phyloP scores from a whole-genome alignment of 164 flowering plant genomes.

The Taxillus chinensis region DNA sequence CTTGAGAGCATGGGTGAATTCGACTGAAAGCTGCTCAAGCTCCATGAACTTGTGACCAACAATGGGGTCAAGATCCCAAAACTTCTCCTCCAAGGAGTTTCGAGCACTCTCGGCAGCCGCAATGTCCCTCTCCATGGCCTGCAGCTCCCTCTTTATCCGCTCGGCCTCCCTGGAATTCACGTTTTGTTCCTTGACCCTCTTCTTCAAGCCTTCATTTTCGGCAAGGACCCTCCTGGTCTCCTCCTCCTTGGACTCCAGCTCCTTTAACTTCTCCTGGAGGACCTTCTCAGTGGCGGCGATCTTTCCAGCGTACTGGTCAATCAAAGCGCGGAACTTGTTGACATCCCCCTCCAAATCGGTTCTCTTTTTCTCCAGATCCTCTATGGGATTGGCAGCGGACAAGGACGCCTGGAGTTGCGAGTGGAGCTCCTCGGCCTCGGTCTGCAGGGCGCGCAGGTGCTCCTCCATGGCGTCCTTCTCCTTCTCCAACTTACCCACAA shows the following conservation, averaged over 20 bases:
- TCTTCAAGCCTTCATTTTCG: conserved; percentile 82
- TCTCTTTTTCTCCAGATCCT: conserved; percentile 53
- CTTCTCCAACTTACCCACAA: conserved; percentile 27
- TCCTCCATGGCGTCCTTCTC: conserved; percentile 27
- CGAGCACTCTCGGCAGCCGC: conserved; percentile 60
- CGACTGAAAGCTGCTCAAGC: conserved; percentile 51
- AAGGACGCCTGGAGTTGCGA: conserved; percentile 29
- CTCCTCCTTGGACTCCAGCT: conserved; percentile 37
- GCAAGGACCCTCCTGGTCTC: conserved; percentile 46
- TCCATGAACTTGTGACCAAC: conserved; percentile 55
- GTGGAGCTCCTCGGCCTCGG: conserved; percentile 29
- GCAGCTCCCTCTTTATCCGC: conserved; percentile 89
- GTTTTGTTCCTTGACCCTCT: conserved; percentile 51
- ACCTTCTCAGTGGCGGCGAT: conserved; percentile 30
- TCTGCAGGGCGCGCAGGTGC: conserved; percentile 17
- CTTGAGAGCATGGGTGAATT: conserved; percentile 70
- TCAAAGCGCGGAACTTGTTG: conserved; percentile 46
- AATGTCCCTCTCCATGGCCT: conserved; percentile 76
- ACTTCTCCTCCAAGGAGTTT: conserved; percentile 77
- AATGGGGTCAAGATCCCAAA: conserved; percentile 56
- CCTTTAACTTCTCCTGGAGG: conserved; percentile 59
- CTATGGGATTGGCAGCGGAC: conserved; percentile 40
- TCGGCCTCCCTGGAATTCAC: conserved; percentile 78
- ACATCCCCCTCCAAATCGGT: conserved; percentile 51
- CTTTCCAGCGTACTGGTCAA: conserved; percentile 28